These are phyloP conservation scores for Marasmius sp. DNA, from an alignment of 1,284 basidiomycete genomes.

Conservation along the genomic window DNA sequence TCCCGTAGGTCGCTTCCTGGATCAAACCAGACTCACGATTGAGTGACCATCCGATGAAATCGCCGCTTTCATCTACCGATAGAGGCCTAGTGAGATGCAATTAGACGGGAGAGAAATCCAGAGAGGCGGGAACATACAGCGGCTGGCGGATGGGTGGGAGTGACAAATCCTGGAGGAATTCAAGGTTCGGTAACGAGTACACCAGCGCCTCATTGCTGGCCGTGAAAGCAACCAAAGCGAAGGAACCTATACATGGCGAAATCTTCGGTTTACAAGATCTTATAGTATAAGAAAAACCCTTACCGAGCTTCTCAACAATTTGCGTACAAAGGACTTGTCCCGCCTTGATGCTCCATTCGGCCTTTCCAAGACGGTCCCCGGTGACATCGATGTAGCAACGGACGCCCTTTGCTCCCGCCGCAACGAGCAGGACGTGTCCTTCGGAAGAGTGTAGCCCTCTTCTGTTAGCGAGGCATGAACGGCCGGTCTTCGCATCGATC, in stretches of 20 bases:
- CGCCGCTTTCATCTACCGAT: slow-evolving; percentile 55
- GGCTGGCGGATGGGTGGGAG: slow-evolving; percentile 37
- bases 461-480: slow-evolving; percentile 44
- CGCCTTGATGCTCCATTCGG: slow-evolving; percentile 55
- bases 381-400: slow-evolving; percentile 54
- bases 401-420: slow-evolving; percentile 58
- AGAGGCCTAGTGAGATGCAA: slow-evolving; percentile 36
- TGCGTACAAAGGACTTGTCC: slow-evolving; percentile 49
- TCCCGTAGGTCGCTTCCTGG: slow-evolving; percentile 47
- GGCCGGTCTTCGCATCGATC: slow-evolving; percentile 60
- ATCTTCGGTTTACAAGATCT: neutral
- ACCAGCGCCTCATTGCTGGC: slow-evolving; percentile 52
- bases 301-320: slow-evolving; percentile 56
- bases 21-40: slow-evolving; percentile 34
- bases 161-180: slow-evolving; percentile 51
- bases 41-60: slow-evolving; percentile 49
- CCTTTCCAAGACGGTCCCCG: slow-evolving; percentile 57
- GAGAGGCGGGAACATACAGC: slow-evolving; percentile 35
- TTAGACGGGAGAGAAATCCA: neutral
- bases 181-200: slow-evolving; percentile 71
- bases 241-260: slow-evolving; percentile 42
- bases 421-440: slow-evolving; percentile 45
- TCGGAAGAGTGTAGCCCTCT: slow-evolving; percentile 32
- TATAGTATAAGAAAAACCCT: slow-evolving; percentile 11
- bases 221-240: slow-evolving; percentile 65